A percentile compares a stretch with the other conserved stretches of the same genome.
Conservation (phyloP, 1,139 yeast species). For the Barnettozyma hawaiiensis region DNA sequence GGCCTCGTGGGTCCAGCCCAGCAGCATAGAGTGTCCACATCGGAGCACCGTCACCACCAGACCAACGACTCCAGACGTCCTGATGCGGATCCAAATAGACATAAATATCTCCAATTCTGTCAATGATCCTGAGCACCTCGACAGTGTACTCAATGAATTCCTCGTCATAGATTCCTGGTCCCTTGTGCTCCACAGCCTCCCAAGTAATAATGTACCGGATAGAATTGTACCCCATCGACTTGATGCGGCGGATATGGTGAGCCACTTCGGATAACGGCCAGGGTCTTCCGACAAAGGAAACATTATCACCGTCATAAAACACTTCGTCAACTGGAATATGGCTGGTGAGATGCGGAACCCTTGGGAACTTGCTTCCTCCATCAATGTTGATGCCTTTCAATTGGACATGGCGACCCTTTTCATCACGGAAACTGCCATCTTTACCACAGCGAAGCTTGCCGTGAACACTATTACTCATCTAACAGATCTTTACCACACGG, state of each 20-base stretch:
- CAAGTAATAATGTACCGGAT: constrained; percentile 76
- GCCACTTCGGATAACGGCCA: constrained; percentile 70
- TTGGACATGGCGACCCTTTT: constrained; percentile 50
- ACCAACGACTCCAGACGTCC: constrained; percentile 87
- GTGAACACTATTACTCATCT: neutral
- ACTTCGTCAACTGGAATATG: constrained; percentile 44
- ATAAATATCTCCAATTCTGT: constrained; percentile 65
- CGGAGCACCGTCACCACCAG: constrained; percentile 97
- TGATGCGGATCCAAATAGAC: constrained; percentile 89
- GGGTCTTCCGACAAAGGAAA: constrained; percentile 79
- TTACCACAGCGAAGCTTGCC: constrained; percentile 16
- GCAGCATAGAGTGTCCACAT: constrained; percentile 95
- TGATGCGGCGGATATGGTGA: constrained; percentile 61
- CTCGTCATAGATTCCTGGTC: constrained; percentile 80
- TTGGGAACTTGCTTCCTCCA: constrained; percentile 69
- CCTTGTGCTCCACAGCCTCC: constrained; percentile 90
- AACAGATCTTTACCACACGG: too few species aligned
- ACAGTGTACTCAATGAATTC: constrained; percentile 70
- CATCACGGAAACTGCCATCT: constrained; percentile 56
- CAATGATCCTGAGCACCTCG: constrained; percentile 51
- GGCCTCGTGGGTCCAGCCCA: constrained; percentile 73
- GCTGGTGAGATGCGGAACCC: constrained; percentile 48
- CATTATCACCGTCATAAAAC: constrained; percentile 64
- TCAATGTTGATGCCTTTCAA: constrained; percentile 83
- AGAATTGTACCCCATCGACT: constrained; percentile 77